A percentile compares a stretch with the other conserved stretches of the same genome.
These are phyloP conservation scores for Pythium guiyangense DNA, from an alignment of 352 stramenopile species.

Conservation along the genomic window DNA sequence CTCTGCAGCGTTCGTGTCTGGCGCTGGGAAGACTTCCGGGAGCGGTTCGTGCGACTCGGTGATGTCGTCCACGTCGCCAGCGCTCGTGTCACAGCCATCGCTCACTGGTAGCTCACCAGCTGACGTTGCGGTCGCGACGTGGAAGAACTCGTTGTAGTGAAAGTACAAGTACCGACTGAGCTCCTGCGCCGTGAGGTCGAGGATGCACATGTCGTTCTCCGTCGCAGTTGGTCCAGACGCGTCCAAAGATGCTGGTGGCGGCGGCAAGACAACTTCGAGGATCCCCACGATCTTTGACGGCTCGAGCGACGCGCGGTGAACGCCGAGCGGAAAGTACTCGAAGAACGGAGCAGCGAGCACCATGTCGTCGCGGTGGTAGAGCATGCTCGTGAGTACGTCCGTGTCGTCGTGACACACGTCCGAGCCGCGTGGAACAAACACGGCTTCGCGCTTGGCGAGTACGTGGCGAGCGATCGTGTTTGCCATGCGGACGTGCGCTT, in stretches of 20 bases:
- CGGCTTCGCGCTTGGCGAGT: constrained; percentile 19
- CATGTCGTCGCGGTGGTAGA: constrained; percentile 37
- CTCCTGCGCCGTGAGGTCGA: constrained; percentile 57
- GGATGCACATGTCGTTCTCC: constrained; percentile 64
- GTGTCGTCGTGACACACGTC: constrained; percentile 17
- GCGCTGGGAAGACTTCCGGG: constrained; percentile 15
- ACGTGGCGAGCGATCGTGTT: constrained; percentile 29
- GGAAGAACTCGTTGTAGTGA: constrained; percentile 70
- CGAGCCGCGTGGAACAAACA: constrained; percentile 9
- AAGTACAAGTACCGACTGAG: constrained; percentile 73
- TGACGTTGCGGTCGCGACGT: constrained; percentile 14
- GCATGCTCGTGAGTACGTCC: constrained; percentile 19
- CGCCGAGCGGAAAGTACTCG: constrained; percentile 30
- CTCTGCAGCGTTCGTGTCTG: constrained; percentile 10
- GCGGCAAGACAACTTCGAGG: constrained; percentile 54
- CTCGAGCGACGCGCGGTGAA: constrained; percentile 16
- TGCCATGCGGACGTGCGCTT: constrained; percentile 23
- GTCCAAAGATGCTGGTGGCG: too few species aligned
- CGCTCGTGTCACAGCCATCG: neutral
- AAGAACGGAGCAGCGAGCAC: constrained; percentile 41
- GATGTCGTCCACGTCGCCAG: neutral
- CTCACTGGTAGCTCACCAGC: constrained; percentile 1
- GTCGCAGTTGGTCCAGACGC: constrained; percentile 11
- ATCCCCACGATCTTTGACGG: constrained; percentile 44
- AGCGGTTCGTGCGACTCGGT: constrained; percentile 1